Conservation (phyloP, 2,329 filamentous ascomycete genomes). For the Aspergillus eucalypticola region DNA sequence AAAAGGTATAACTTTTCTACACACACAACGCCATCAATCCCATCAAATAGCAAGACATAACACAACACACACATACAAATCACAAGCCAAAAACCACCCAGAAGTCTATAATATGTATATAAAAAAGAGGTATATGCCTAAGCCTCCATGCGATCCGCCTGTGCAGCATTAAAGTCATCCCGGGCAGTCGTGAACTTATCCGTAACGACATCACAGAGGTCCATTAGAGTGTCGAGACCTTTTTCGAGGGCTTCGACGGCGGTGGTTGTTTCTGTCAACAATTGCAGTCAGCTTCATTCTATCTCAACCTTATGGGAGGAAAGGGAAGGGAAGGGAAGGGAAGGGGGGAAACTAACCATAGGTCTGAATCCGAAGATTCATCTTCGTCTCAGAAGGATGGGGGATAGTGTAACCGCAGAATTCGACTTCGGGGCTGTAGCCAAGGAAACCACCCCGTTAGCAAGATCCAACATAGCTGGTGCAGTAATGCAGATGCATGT, state of each 20-base stretch:
- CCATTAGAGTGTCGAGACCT: slow-evolving; percentile 82
- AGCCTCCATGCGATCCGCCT: slow-evolving; percentile 37
- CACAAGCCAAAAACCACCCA: slow-evolving; percentile 7
- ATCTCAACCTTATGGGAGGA: neutral
- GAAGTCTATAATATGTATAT: slow-evolving; percentile 23
- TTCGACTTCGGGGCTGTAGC: slow-evolving; percentile 80
- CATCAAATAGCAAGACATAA: slow-evolving; percentile 23
- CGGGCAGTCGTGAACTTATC: slow-evolving; percentile 77
- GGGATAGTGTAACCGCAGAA: slow-evolving; percentile 98
- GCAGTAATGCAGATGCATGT: no score
- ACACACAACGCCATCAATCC: slow-evolving; percentile 2
- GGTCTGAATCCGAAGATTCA: slow-evolving; percentile 97
- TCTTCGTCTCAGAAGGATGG: slow-evolving; percentile 91
- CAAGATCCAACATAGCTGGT: no score
- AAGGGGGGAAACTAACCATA: slow-evolving; percentile 70
- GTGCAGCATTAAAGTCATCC: slow-evolving; percentile 57
- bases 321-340: no score
- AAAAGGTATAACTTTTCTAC: slow-evolving; percentile 16
- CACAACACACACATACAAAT: slow-evolving; percentile 10
- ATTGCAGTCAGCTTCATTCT: no score
- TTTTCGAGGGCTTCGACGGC: slow-evolving; percentile 87
- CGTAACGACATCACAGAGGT: slow-evolving; percentile 89
- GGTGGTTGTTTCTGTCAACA: slow-evolving; percentile 68
- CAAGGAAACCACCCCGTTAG: slow-evolving; percentile 10
- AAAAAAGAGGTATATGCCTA: slow-evolving; percentile 15